Conservation (phyloP, 1,139 yeast species). For the Blastobotrys serpentis region DNA sequence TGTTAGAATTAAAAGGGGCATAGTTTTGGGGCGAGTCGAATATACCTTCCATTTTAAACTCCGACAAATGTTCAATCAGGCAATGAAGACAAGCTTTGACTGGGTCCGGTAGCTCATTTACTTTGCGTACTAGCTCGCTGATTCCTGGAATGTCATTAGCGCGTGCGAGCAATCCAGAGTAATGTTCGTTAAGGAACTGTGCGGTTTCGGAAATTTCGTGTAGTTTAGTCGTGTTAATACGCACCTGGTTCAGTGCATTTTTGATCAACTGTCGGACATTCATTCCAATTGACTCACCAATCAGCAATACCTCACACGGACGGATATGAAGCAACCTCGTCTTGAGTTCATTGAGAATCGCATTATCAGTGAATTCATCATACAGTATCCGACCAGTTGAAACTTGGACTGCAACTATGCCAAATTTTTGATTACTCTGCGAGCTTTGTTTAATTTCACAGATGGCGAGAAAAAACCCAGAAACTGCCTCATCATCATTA, state of each 20-base stretch:
- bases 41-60: constrained; percentile 59
- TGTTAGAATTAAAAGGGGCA: constrained; percentile 49
- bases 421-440: constrained; percentile 28
- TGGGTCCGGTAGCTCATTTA: constrained; percentile 22
- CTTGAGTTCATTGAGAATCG: constrained; percentile 58
- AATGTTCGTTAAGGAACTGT: constrained; percentile 21
- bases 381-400: constrained; percentile 74
- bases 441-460: constrained; percentile 15
- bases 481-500: constrained; percentile 16
- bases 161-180: constrained; percentile 14
- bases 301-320: constrained; percentile 67
- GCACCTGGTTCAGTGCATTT: constrained; percentile 16
- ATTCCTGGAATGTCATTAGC: constrained; percentile 7
- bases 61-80: constrained; percentile 54
- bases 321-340: constrained; percentile 69
- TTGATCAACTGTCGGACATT: constrained; percentile 37
- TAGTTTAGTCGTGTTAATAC: constrained; percentile 7
- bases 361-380: constrained; percentile 63
- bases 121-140: constrained; percentile 14
- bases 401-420: constrained; percentile 69
- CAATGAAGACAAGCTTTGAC: constrained; percentile 49
- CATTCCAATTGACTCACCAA: constrained; percentile 40
- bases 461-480: constrained; percentile 33
- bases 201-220: neutral
- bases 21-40: constrained; percentile 55